phyloP scores from a whole-genome alignment of 108 stramenopile species.

The Conticribra guillardii region DNA sequence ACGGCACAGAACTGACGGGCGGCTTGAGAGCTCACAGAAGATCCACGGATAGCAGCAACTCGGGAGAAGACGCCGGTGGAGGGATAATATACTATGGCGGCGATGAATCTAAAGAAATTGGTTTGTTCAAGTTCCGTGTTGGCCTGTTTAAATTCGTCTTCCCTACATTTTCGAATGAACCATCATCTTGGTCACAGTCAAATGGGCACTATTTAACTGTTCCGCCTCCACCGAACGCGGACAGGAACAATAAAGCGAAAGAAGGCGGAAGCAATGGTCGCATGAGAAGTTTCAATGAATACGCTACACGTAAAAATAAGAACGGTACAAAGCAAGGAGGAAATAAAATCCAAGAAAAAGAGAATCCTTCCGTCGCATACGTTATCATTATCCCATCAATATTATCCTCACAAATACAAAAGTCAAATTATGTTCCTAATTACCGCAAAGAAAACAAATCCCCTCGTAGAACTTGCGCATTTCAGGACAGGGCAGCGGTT shows the following conservation, averaged over 20 bases:
- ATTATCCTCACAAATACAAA: background rate
- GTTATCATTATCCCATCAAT: slow-evolving; percentile 3
- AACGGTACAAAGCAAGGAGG: background rate
- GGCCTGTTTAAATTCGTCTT: slow-evolving; percentile 35
- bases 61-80: background rate
- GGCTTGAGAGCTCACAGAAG: background rate
- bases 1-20: background rate
- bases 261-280: background rate
- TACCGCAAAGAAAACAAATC: too few relatives aligned
- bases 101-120: slow-evolving; percentile 28
- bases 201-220: background rate
- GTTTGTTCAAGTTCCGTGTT: slow-evolving; percentile 22
- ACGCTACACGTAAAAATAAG: background rate
- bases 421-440: too few relatives aligned
- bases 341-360: background rate
- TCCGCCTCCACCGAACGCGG: slow-evolving; percentile 9
- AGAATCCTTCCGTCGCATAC: slow-evolving; percentile 17
- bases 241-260: background rate
- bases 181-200: background rate
- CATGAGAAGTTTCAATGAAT: background rate
- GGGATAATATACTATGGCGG: slow-evolving; percentile 16
- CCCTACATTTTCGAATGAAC: slow-evolving; percentile 16
- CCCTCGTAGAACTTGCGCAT: too few relatives aligned
- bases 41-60: slow-evolving; percentile 1
- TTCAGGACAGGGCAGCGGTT: slow-evolving; percentile 6